phyloP scores from a whole-genome alignment of 164 flowering plant species.

The Protea cynaroides region DNA sequence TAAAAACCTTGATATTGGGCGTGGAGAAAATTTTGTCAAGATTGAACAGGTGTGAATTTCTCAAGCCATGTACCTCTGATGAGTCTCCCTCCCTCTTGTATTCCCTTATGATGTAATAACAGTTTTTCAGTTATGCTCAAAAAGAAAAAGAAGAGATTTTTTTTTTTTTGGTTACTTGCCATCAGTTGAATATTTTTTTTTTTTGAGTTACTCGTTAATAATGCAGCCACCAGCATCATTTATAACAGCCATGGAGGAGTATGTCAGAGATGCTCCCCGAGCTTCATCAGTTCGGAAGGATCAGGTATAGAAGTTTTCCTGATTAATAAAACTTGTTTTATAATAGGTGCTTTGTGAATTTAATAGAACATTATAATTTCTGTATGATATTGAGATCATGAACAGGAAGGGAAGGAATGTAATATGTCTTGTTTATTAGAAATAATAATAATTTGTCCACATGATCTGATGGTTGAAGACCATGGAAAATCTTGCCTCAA shows the following conservation, averaged over 20 bases:
- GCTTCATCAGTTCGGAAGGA: constrained; percentile 57
- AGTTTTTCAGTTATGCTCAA: background rate
- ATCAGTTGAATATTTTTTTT: background rate
- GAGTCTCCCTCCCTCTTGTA: background rate
- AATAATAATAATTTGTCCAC: background rate
- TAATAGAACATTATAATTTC: background rate
- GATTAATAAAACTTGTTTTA: background rate
- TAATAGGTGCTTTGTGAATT: background rate
- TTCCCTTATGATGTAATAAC: background rate
- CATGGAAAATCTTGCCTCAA: background rate
- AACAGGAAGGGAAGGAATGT: too few species aligned
- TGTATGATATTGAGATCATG: background rate
- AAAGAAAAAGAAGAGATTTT: background rate
- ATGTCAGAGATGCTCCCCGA: constrained; percentile 89
- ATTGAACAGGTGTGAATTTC: constrained; percentile 76
- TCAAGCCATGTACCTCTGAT: constrained; percentile 1
- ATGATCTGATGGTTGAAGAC: background rate
- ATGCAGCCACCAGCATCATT: constrained; percentile 94
- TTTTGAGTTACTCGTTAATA: constrained; percentile 4
- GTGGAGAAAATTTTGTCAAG: constrained; percentile 83
- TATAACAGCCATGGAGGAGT: constrained; percentile 96
- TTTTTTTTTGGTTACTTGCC: background rate
- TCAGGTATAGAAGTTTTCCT: constrained; percentile 37
- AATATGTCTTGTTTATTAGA: too few species aligned
- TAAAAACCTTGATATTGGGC: constrained; percentile 79